Conservation (phyloP, 1,284 basidiomycete species). For the Cutaneotrichosporon sp. region DNA sequence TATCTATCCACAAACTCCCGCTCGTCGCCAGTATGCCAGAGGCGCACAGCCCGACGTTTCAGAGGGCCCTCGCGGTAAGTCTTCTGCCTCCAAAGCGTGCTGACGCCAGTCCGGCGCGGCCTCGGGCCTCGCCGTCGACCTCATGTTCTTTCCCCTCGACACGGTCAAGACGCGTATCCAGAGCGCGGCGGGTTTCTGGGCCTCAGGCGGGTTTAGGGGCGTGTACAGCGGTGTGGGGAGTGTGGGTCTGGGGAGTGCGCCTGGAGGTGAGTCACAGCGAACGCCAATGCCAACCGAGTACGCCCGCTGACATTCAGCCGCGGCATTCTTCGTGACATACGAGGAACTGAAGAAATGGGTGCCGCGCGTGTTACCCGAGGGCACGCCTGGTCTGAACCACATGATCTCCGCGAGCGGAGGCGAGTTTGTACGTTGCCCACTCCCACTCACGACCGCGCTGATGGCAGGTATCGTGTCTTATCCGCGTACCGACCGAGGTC, state of each 20-base stretch:
- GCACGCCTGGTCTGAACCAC: slow-evolving; percentile 66
- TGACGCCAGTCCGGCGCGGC: slow-evolving; percentile 67
- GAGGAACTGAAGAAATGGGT: slow-evolving; percentile 75
- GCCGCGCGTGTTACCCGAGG: slow-evolving; percentile 51
- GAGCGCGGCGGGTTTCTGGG: slow-evolving; percentile 75
- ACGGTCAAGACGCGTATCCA: slow-evolving; percentile 96
- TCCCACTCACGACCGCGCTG: slow-evolving; percentile 7
- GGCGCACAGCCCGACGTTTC: slow-evolving; percentile 24
- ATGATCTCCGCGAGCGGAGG: slow-evolving; percentile 73
- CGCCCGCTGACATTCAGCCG: slow-evolving; percentile 58
- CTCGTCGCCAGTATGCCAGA: not conserved
- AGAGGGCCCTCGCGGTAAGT: slow-evolving; percentile 39
- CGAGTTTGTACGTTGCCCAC: slow-evolving; percentile 61
- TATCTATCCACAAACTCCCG: not conserved
- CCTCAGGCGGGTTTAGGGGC: slow-evolving; percentile 82
- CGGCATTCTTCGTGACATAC: slow-evolving; percentile 92
- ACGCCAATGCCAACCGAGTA: no score
- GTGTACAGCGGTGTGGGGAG: slow-evolving; percentile 94
- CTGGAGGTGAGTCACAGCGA: slow-evolving; percentile 84
- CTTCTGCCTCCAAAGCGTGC: not conserved
- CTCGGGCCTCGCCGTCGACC: slow-evolving; percentile 84
- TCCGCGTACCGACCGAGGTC: slow-evolving; percentile 91
- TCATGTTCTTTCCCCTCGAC: slow-evolving; percentile 95
- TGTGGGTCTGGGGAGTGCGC: slow-evolving; percentile 90
- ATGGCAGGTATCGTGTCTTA: slow-evolving; percentile 74